Evolutionary conservation across 306 rosid species (phyloP), one percentile per base, ranked within the genome.

Genomic region (Rosa multiflora): DNA sequence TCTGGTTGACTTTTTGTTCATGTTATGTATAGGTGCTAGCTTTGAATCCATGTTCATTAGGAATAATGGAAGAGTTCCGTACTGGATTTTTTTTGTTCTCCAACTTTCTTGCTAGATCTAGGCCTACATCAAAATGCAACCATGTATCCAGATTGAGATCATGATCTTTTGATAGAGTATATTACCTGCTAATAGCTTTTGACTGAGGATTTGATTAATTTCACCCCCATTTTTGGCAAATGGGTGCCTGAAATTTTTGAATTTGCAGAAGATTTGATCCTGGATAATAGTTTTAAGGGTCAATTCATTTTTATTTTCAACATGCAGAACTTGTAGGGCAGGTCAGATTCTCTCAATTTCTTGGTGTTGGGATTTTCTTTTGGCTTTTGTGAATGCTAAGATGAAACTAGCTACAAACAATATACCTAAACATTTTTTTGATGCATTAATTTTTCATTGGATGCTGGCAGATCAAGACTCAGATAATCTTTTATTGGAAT

Each of bases 381-480:
- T 39, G 5, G 11, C n/a, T 74, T 52, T 10, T 10, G 2, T 23
- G 23, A 49, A 52, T 20, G 12, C 2, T 10, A 13, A 14, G 51
- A 10, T 61, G 79, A 70, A 46, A 11, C 17, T 26, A 26, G 26
- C 26, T 1, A 7, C 2, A 23, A 21, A 52, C 3, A 17, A 40
- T 4, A 40, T 4, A 53, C 6, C 49, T 48, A 37, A n/a, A 12
- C 1, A 37, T 67, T 40, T n/a, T 23, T 35, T 59, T 74, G 53
- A 69, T 49, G 43, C 61, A 56, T 80, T 26, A n/a, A 3, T 26
- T 62, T 80, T 76, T 48, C 21, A 70, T 68, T 15, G 48, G 79
- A 35, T 47, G 59, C 49, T 73, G 29, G 69, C 91, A 87, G 96
- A 80, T 66, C 47, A 39, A 70, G 39, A 55, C 0, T 76, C 75